These are phyloP conservation scores for Diversispora eburnea DNA, from an alignment of 192 early-diverging fungal species.

Conservation along the genomic window DNA sequence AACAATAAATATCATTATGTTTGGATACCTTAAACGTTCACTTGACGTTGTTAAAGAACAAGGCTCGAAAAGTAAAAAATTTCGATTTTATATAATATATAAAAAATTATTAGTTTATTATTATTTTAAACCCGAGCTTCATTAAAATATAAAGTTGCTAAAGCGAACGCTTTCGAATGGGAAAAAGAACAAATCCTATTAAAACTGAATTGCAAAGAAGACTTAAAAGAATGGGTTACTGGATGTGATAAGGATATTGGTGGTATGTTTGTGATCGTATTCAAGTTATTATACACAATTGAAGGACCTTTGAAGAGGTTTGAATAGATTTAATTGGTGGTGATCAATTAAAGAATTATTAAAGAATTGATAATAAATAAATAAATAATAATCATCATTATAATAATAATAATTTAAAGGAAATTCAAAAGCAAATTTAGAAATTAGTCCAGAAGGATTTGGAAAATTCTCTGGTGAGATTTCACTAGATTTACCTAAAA, in stretches of 20 bases:
- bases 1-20: background rate
- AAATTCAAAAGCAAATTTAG: conserved; percentile 70
- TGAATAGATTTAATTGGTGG: too few relatives aligned
- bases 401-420: conserved; percentile 41
- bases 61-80: conserved; percentile 9
- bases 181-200: conserved; percentile 69
- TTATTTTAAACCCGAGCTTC: background rate
- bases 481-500: conserved; percentile 72
- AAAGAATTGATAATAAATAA: background rate
- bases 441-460: conserved; percentile 56
- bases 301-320: too few relatives aligned
- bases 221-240: conserved; percentile 71
- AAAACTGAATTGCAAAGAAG: conserved; percentile 55
- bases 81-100: background rate
- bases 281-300: too few relatives aligned
- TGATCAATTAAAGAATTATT: background rate
- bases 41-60: conserved; percentile 14
- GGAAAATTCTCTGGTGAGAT: conserved; percentile 80
- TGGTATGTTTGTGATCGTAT: conserved; percentile 31
- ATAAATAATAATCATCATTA: background rate
- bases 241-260: conserved; percentile 94
- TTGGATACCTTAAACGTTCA: conserved; percentile 11
- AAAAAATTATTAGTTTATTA: conserved; percentile 9
- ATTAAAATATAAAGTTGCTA: background rate
- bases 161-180: conserved; percentile 43